These are phyloP conservation scores for Coemansia sp. DNA, from an alignment of 192 early-diverging fungal species.

Conservation along the genomic window DNA sequence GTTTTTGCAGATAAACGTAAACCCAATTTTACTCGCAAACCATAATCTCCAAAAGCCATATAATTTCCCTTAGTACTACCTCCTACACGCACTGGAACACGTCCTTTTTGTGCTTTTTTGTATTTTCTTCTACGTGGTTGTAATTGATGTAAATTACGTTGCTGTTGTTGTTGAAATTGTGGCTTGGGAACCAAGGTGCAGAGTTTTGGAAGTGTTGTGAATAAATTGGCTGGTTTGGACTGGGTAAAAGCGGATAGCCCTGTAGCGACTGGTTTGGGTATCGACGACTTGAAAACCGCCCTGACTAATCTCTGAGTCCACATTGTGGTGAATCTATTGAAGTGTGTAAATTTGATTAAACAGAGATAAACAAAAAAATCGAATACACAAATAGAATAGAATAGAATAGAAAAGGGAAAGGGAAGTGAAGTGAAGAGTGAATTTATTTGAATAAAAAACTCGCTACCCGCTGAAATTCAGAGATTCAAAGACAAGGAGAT, in stretches of 20 bases:
- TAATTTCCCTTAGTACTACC: conserved; percentile 85
- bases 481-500: no score
- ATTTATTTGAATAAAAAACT: no score
- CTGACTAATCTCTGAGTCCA: conserved; percentile 38
- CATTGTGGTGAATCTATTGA: no score
- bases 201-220: background rate
- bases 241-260: no score
- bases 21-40: conserved; percentile 84
- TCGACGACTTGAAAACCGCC: conserved; percentile 18
- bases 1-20: conserved; percentile 78
- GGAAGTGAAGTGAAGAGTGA: no score
- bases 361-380: background rate
- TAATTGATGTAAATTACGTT: conserved; percentile 62
- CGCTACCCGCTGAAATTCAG: background rate
- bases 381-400: background rate
- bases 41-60: conserved; percentile 87
- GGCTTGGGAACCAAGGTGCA: no score
- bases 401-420: no score
- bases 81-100: conserved; percentile 73
- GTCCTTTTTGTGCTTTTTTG: conserved; percentile 89
- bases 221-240: background rate
- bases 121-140: conserved; percentile 76
- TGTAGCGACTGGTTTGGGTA: no score
- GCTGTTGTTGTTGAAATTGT: conserved; percentile 11
- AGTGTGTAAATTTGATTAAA: background rate